Evolutionary conservation across 768 basidiomycete genomes (phyloP), one percentile per base, ranked within the genome.

Genomic region (Tylopilus plumbeoviolaceoides): DNA sequence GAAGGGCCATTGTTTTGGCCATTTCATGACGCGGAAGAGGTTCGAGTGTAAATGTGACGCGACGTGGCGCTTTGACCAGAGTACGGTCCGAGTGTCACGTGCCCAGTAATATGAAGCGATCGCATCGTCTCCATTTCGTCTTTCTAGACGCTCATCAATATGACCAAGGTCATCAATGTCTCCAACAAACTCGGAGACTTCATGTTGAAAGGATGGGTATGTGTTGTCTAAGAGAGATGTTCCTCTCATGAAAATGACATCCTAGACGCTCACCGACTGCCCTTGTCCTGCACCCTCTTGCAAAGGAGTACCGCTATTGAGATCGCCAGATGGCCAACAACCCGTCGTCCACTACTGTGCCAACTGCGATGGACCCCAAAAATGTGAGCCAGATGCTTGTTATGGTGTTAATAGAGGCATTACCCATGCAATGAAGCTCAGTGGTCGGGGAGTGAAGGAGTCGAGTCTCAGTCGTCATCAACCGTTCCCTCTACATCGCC

Each of bases 181-280:
- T 81, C 88, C n/a, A 69, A 70, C 53, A 77, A 71, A 36, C 75
- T 91, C 15, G 86, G 86, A 5, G 79, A 84, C 57, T 85, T 80
- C 55, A 82, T 91, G 82, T 72, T 89, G 57, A 83, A 80, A 67
- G 89, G 89, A 59, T 89, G 87, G 87, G 88, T 87, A 53, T 23
- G 59, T 14, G 8, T 20, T 15, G 5, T 23, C 18, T 7, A 39
- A 44, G 4, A 18, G 15, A 15, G 21, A 36, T 45, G 18, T 41
- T 15, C 6, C 38, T 28, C 59, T 64, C 7, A 66, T 33, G 7
- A 18, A 33, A 48, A 44, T 27, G 27, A 50, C 28, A 42, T 40
- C 27, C 18, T 53, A 87, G 82, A 75, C 85, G 25, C 68, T 90
- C 49, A 90, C 88, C 15, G 82, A 90, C 63, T 70, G 70, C 27